phyloP scores from a whole-genome alignment of 495 filamentous ascomycete genomes.

The Aspergillus steynii region DNA sequence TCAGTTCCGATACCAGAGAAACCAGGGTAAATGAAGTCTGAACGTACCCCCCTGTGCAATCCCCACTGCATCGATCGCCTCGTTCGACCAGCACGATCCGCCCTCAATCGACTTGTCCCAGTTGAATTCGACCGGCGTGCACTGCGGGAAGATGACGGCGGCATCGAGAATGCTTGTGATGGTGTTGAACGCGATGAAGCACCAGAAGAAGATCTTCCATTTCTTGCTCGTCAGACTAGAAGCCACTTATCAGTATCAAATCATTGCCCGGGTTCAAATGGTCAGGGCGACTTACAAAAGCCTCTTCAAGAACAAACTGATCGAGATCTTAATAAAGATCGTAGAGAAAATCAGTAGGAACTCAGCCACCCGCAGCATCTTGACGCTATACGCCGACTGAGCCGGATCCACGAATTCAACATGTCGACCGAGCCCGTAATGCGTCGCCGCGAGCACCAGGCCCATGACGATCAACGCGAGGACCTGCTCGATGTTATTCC shows the following conservation, averaged over 20 bases:
- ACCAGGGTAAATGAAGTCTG: no score
- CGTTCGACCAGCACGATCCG: constrained; percentile 1
- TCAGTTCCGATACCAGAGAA: background rate
- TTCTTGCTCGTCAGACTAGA: constrained; percentile 8
- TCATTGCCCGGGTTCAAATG: no score
- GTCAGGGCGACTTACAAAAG: constrained; percentile 1
- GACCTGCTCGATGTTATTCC: background rate
- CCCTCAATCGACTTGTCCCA: constrained; percentile 4
- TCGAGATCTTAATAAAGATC: constrained; percentile 7
- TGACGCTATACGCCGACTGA: constrained; percentile 2
- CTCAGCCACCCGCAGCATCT: constrained; percentile 3
- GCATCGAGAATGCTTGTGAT: constrained; percentile 6
- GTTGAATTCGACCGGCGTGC: constrained; percentile 1
- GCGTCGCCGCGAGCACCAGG: constrained; percentile 5
- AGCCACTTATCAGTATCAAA: background rate
- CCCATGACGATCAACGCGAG: constrained; percentile 1
- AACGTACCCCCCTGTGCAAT: constrained; percentile 6
- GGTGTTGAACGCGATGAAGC: constrained; percentile 8
- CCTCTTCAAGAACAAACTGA: constrained; percentile 3
- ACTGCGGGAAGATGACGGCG: constrained; percentile 8
- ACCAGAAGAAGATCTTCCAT: constrained; percentile 8
- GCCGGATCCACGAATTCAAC: constrained; percentile 8
- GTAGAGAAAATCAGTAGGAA: constrained; percentile 5
- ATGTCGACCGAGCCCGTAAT: constrained; percentile 14
- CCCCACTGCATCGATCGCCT: constrained; percentile 3